A percentile compares a stretch with the other conserved stretches of the same genome.
Evolutionary conservation across 176 grass and related monocot genomes (phyloP).

Genomic region (Avena sativa): DNA sequence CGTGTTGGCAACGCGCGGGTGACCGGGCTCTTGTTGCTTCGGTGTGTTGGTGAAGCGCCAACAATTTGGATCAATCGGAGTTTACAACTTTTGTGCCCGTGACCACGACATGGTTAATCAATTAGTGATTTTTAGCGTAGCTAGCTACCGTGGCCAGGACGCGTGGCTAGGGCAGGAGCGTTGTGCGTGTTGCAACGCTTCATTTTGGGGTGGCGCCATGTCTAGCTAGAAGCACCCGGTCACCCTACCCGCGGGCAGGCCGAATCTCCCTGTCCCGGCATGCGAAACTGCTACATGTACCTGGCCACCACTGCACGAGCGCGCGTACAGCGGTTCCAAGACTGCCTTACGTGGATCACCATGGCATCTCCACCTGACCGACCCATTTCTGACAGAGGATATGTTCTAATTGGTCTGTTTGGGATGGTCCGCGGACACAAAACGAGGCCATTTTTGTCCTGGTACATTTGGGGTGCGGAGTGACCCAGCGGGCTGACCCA

Average conservation of each 20-base stretch:
- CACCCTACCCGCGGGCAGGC: too few species aligned
- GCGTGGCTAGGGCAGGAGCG: neutral
- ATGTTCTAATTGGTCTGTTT: too few species aligned
- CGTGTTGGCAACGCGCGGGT: neutral
- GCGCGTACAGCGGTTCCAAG: too few species aligned
- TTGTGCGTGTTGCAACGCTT: constrained; percentile 18
- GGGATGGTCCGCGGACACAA: too few species aligned
- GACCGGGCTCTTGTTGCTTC: constrained; percentile 32
- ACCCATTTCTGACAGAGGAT: too few species aligned
- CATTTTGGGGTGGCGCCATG: neutral
- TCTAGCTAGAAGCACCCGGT: constrained; percentile 1
- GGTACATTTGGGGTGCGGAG: too few species aligned
- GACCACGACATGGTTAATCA: neutral
- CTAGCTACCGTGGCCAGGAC: neutral
- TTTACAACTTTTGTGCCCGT: neutral
- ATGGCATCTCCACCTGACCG: too few species aligned
- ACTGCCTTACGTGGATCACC: too few species aligned
- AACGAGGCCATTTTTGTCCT: too few species aligned
- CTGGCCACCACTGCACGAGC: neutral
- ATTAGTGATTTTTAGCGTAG: neutral
- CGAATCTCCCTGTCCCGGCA: too few species aligned
- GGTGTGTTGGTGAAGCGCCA: neutral
- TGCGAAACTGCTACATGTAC: too few species aligned
- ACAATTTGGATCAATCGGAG: neutral
- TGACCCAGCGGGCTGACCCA: too few species aligned